phyloP scores from a whole-genome alignment of 768 basidiomycete genomes.

The Leccinum subtestaceum region DNA sequence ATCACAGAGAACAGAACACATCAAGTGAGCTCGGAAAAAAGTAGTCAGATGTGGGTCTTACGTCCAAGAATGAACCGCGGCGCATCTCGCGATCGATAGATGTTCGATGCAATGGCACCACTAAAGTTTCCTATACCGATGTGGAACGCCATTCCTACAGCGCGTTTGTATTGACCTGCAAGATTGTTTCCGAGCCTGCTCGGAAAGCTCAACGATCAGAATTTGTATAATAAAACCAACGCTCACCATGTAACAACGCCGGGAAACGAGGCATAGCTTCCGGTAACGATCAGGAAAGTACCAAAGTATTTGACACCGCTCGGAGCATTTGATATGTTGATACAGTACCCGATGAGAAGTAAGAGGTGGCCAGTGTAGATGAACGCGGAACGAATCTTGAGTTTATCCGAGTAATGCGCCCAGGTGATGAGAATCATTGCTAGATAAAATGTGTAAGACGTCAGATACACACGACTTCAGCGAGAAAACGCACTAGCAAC shows the following conservation, averaged over 20 bases:
- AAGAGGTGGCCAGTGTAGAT: conserved; percentile 50
- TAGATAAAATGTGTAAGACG: conserved; percentile 21
- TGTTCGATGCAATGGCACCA: conserved; percentile 61
- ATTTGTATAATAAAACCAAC: conserved; percentile 13
- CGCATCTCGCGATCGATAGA: conserved; percentile 56
- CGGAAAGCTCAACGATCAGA: background rate
- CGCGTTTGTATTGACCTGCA: conserved; percentile 69
- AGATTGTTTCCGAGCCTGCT: conserved; percentile 55
- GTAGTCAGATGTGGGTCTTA: background rate
- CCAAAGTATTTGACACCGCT: conserved; percentile 68
- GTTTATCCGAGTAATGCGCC: conserved; percentile 57
- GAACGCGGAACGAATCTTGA: conserved; percentile 56
- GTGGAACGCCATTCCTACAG: conserved; percentile 62
- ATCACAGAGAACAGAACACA: background rate
- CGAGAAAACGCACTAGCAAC: conserved; percentile 48
- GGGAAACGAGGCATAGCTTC: conserved; percentile 55
- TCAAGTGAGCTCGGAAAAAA: background rate
- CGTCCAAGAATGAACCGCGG: background rate
- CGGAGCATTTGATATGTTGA: conserved; percentile 56
- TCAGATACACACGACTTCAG: background rate
- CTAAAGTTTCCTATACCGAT: conserved; percentile 54
- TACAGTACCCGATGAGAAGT: conserved; percentile 56
- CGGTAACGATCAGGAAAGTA: conserved; percentile 64
- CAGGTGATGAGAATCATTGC: conserved; percentile 50
- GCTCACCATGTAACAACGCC: conserved; percentile 58